Conservation (phyloP, 164 flowering plant genomes). For the Berberis vulgaris region DNA sequence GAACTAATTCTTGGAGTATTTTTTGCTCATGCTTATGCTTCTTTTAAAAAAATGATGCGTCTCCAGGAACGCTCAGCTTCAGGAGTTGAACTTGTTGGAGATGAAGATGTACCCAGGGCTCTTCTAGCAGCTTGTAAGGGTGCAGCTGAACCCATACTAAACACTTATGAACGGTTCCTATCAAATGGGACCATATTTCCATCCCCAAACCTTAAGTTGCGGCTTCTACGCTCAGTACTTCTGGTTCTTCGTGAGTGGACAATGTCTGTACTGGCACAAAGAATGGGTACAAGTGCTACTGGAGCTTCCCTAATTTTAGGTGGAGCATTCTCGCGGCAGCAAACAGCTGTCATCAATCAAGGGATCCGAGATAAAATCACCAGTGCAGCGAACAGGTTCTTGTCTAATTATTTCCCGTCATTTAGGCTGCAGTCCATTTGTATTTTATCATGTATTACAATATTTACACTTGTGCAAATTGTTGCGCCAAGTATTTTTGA, state of each 20-base stretch:
- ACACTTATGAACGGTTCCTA: conserved; percentile 71
- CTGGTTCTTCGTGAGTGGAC: conserved; percentile 92
- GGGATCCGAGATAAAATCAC: conserved; percentile 85
- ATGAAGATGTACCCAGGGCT: conserved; percentile 93
- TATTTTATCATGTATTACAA: conserved; percentile 33
- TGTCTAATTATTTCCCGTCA: too few species aligned
- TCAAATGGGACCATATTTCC: conserved; percentile 78
- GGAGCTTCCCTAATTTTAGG: conserved; percentile 64
- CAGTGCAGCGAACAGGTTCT: conserved; percentile 90
- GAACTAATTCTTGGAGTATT: not conserved
- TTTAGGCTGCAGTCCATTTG: too few species aligned
- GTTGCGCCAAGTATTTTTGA: too few species aligned
- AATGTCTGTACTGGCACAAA: conserved; percentile 63
- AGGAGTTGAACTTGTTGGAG: conserved; percentile 73
- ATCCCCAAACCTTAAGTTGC: conserved; percentile 65
- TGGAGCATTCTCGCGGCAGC: conserved; percentile 44
- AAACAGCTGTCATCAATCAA: conserved; percentile 47
- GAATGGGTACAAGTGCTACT: conserved; percentile 67
- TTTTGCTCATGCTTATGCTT: not conserved
- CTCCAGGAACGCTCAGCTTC: conserved; percentile 63
- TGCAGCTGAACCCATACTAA: conserved; percentile 80
- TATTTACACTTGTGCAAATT: too few species aligned
- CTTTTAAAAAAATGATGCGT: not conserved
- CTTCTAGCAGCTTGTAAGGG: conserved; percentile 90
- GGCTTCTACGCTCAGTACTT: conserved; percentile 78